phyloP scores from a whole-genome alignment of 768 basidiomycete species.

The Hypholoma sublateritium region DNA sequence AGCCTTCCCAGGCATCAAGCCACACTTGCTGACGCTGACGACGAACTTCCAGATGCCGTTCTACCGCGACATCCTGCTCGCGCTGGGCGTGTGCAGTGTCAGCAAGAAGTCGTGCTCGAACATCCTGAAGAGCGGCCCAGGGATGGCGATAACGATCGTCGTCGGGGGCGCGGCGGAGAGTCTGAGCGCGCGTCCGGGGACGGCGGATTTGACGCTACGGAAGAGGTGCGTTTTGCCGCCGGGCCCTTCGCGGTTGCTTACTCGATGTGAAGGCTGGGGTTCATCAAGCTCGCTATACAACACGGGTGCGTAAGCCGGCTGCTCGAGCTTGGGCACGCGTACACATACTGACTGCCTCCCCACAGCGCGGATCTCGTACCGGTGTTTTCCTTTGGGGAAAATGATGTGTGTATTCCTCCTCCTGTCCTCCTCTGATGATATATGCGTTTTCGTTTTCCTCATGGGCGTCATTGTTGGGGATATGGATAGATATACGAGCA shows the following conservation, averaged over 20 bases:
- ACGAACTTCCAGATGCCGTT: conserved; percentile 92
- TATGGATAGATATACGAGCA: conserved; percentile 84
- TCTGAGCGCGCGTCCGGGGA: conserved; percentile 93
- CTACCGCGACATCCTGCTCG: conserved; percentile 88
- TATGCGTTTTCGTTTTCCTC: conserved; percentile 23
- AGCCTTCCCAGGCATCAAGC: conserved; percentile 87
- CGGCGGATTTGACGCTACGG: conserved; percentile 82
- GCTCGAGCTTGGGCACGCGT: not conserved
- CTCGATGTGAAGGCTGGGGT: conserved; percentile 63
- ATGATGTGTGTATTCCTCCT: conserved; percentile 59
- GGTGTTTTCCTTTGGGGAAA: conserved; percentile 98
- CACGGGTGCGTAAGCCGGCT: conserved; percentile 62
- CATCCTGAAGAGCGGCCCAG: conserved; percentile 67
- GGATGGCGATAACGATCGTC: conserved; percentile 86
- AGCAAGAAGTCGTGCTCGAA: conserved; percentile 89
- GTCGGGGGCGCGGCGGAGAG: conserved; percentile 97
- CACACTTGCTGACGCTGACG: conserved; percentile 88
- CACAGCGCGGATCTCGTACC: conserved; percentile 91
- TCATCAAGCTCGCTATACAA: conserved; percentile 92
- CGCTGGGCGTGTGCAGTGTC: conserved; percentile 90
- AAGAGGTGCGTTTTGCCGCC: conserved; percentile 48
- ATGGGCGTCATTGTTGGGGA: not conserved
- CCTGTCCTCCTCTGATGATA: not conserved
- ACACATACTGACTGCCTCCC: no score
- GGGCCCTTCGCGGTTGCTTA: not conserved